Percentiles rank a stretch among this genome's conserved stretches.
Conservation (phyloP, 805 yeast genomes). For the Saturnispora serradocipensis region DNA sequence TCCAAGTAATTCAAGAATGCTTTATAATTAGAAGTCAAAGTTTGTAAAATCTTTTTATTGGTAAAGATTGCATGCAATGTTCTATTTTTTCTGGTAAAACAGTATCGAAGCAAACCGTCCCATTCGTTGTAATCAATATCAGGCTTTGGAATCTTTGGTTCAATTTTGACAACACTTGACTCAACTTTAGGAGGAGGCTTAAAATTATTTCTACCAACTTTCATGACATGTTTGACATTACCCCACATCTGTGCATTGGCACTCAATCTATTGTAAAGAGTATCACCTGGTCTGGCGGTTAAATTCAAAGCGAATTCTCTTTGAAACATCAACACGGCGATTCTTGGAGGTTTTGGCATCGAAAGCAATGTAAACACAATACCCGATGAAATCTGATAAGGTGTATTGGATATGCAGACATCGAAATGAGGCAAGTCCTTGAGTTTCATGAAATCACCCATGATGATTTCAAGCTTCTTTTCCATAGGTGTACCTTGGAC, state of each 20-base stretch:
- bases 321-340: constrained; percentile 93
- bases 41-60: constrained; percentile 66
- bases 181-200: constrained; percentile 99
- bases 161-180: constrained; percentile 89
- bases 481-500: constrained; percentile 95
- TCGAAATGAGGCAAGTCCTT: constrained; percentile 85
- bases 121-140: constrained; percentile 88
- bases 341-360: constrained; percentile 91
- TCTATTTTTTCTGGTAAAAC: constrained; percentile 88
- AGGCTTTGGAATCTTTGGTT: constrained; percentile 90
- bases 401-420: constrained; percentile 93
- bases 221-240: constrained; percentile 96
- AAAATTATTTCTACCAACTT: constrained; percentile 93
- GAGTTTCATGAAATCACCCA: constrained; percentile 94
- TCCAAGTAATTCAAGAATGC: constrained; percentile 48
- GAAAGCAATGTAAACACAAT: constrained; percentile 85
- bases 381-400: constrained; percentile 96
- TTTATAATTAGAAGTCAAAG: constrained; percentile 81
- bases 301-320: constrained; percentile 92
- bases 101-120: constrained; percentile 91
- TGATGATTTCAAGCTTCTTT: constrained; percentile 79
- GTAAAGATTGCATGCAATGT: constrained; percentile 91
- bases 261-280: constrained; percentile 82
- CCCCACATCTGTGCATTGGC: constrained; percentile 99
- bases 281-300: constrained; percentile 94